These are phyloP conservation scores for Cyberlindnera japonica DNA, from an alignment of 805 yeast species.

Conservation along the genomic window DNA sequence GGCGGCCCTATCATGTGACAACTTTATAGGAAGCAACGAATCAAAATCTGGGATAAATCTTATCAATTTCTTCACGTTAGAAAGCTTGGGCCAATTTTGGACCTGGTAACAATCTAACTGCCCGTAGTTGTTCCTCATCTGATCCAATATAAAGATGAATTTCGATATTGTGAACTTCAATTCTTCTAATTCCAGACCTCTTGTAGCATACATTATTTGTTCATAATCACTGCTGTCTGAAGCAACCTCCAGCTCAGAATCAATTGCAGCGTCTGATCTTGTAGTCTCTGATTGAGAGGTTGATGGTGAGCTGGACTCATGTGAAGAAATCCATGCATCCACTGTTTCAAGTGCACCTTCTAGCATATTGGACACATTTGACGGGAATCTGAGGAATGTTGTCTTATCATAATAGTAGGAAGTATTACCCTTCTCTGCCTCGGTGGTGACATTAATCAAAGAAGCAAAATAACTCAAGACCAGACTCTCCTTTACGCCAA, in stretches of 20 bases:
- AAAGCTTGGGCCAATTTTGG: slow-evolving; percentile 11
- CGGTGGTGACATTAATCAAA: slow-evolving; percentile 1
- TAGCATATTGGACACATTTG: slow-evolving; percentile 5
- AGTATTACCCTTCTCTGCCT: background rate
- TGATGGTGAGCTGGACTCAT: background rate
- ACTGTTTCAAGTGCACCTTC: slow-evolving; percentile 3
- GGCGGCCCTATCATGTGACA: slow-evolving; percentile 1
- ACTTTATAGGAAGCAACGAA: slow-evolving; percentile 7
- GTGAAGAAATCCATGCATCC: slow-evolving; percentile 1
- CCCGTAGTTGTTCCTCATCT: slow-evolving; percentile 3
- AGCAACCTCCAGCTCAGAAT: background rate
- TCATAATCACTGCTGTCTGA: too few relatives aligned
- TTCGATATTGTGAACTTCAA: slow-evolving; percentile 6
- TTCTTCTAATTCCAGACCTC: slow-evolving; percentile 6
- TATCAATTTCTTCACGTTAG: slow-evolving; percentile 8
- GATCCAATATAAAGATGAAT: slow-evolving; percentile 7
- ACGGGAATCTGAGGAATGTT: slow-evolving; percentile 3
- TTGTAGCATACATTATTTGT: too few relatives aligned
- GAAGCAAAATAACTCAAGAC: slow-evolving; percentile 9
- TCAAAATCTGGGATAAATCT: slow-evolving; percentile 9
- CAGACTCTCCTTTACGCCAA: slow-evolving; percentile 1
- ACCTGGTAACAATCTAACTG: slow-evolving; percentile 6
- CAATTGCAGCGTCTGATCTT: too few relatives aligned
- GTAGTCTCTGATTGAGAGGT: background rate
- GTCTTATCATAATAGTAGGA: slow-evolving; percentile 12